Evolutionary conservation across 441 rosid species (phyloP), one percentile per base, ranked within the genome.

Genomic region (Raphanus hybrid): DNA sequence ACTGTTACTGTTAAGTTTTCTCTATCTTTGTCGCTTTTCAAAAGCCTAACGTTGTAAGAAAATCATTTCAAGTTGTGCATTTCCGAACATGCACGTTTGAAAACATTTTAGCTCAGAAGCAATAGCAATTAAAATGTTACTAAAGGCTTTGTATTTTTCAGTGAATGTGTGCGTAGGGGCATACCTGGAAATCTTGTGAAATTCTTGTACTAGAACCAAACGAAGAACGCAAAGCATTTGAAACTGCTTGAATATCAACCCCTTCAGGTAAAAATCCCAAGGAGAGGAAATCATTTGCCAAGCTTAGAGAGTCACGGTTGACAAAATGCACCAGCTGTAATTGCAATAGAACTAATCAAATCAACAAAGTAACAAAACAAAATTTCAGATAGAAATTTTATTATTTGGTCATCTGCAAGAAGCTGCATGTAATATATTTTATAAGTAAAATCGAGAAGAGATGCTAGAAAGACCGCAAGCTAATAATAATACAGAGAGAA

Each of bases 201-300:
- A 85, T 89, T 76, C 87, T 85, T 32, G 84, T 82, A 77, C 85
- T 92, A 79, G 89, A 90, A 82, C 88, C 90, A 81, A 92, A 90
- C 63, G 99, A 89, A 76, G 92, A 39, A 81, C 82, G 90, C 85
- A 96, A 71, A 39, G 98, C 93, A 85, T 86, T 86, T 6, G 98
- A 87, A 82, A 96, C 95, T 79, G 95, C 77, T 80, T 88, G 88
- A 60, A 85, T 74, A 81, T 94, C 92, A 64, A 82, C 89, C 81
- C 94, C 95, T 86, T 94, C 98, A 79, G 99, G 98, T 80, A 96
- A 81, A 90, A 96, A 94, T 77, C 99, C 98, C 96, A 96, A 87
- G 76, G 99, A 94, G 83, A 91, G 95, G 86, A 89, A 94, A 86
- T 94, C 99, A 90, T 92, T 94, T 82, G 99, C 99, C 89, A 96